Conservation (phyloP, 768 basidiomycete species). For the Tylopilus plumbeoviolaceoides region DNA sequence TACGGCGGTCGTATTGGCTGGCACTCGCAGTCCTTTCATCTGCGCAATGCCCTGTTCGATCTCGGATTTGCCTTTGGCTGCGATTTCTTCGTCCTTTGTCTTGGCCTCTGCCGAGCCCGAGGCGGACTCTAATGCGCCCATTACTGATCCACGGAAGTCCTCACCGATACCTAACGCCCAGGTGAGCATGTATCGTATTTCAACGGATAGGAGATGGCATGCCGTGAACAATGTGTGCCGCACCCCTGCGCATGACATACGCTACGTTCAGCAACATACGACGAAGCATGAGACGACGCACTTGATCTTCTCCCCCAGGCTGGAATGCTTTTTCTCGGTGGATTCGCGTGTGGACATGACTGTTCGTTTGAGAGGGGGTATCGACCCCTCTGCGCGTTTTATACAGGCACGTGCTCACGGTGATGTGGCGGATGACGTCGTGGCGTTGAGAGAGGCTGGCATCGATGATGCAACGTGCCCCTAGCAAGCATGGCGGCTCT, state of each 20-base stretch:
- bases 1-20: not conserved
- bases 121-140: slow-evolving; percentile 38
- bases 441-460: not conserved
- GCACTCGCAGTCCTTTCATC: slow-evolving; percentile 14
- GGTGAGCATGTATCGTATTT: not conserved
- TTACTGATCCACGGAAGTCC: slow-evolving; percentile 39
- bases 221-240: slow-evolving; percentile 36
- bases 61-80: slow-evolving; percentile 37
- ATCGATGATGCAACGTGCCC: slow-evolving; percentile 17
- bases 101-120: slow-evolving; percentile 22
- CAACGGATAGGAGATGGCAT: not conserved
- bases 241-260: slow-evolving; percentile 27
- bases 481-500: not conserved
- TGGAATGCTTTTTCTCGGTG: not conserved
- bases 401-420: slow-evolving; percentile 4
- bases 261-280: not conserved
- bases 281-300: not conserved
- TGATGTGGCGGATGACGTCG: slow-evolving; percentile 23
- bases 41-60: slow-evolving; percentile 36
- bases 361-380: not conserved
- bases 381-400: not conserved
- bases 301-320: slow-evolving; percentile 17
- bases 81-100: slow-evolving; percentile 35
- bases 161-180: slow-evolving; percentile 40
- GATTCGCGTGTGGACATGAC: slow-evolving; percentile 3